A percentile compares a stretch with the other conserved stretches of the same genome.
These are phyloP conservation scores for Melampsora americana DNA, from an alignment of 1,284 basidiomycete genomes.

Conservation along the genomic window DNA sequence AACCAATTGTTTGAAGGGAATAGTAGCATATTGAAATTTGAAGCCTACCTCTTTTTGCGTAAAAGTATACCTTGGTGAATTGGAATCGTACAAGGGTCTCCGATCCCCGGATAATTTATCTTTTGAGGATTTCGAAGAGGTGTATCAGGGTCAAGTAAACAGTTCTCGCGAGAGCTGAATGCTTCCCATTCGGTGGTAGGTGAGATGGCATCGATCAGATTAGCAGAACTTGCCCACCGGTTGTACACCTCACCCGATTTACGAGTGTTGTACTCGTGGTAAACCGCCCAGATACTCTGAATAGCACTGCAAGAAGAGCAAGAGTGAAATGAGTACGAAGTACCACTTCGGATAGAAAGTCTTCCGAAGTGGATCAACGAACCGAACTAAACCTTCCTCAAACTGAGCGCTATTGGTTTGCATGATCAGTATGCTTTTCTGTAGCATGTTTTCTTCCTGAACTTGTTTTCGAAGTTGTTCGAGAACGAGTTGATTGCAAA, in stretches of 20 bases:
- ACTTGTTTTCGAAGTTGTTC: conserved; percentile 85
- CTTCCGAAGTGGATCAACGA: neutral
- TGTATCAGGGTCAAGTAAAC: conserved; percentile 93
- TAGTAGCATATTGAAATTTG: conserved; percentile 48
- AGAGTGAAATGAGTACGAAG: neutral
- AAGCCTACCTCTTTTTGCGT: conserved; percentile 92
- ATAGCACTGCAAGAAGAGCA: conserved; percentile 58
- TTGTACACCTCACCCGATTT: conserved; percentile 76
- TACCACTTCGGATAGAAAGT: no score
- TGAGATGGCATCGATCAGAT: conserved; percentile 75
- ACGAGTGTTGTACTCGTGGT: conserved; percentile 91
- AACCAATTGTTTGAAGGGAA: conserved; percentile 65
- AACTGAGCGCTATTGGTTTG: conserved; percentile 96
- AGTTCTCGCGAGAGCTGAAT: conserved; percentile 91
- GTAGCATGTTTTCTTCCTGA: conserved; percentile 93
- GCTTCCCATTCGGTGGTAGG: conserved; percentile 96
- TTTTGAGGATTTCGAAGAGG: conserved; percentile 62
- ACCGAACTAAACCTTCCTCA: conserved; percentile 91
- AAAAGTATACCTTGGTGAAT: conserved; percentile 89
- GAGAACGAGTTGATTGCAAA: conserved; percentile 72
- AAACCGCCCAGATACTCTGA: conserved; percentile 95
- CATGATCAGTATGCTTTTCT: conserved; percentile 99
- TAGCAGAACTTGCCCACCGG: conserved; percentile 71
- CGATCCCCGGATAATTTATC: conserved; percentile 87
- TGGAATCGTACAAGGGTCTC: conserved; percentile 80